Percentiles rank a stretch among this genome's conserved stretches.
Evolutionary conservation across 306 rosid genomes (phyloP).

Genomic region (Quercus bicolor): DNA sequence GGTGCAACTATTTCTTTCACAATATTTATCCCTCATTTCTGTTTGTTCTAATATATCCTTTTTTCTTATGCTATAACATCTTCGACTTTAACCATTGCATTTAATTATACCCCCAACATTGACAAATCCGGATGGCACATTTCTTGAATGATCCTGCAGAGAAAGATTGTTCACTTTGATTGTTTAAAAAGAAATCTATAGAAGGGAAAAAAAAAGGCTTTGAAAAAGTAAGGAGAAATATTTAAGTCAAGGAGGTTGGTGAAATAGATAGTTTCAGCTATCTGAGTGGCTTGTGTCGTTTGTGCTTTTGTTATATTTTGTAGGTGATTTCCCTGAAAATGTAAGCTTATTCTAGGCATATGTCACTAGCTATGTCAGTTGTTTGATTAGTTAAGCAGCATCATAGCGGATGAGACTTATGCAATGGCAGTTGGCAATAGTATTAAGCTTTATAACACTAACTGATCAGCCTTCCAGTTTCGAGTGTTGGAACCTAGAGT

Average conservation of each 20-base stretch:
- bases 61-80: too few relatives aligned
- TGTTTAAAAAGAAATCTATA: neutral
- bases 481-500: neutral
- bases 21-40: neutral
- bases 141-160: neutral
- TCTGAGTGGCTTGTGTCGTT: neutral
- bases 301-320: neutral
- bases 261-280: slow-evolving; percentile 17
- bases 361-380: neutral
- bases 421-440: too few relatives aligned
- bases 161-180: neutral
- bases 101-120: neutral
- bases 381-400: neutral
- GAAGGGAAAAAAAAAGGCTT: slow-evolving; percentile 19
- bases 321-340: neutral
- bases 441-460: too few relatives aligned
- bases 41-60: too few relatives aligned
- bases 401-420: neutral
- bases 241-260: slow-evolving; percentile 31
- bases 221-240: slow-evolving; percentile 25
- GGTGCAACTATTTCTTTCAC: neutral
- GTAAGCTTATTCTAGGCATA: neutral
- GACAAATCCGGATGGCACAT: neutral
- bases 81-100: too few relatives aligned
- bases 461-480: neutral